These are phyloP conservation scores for Paecilomyces dactylethromorphus DNA, from an alignment of 2,329 filamentous ascomycete genomes.

Conservation along the genomic window DNA sequence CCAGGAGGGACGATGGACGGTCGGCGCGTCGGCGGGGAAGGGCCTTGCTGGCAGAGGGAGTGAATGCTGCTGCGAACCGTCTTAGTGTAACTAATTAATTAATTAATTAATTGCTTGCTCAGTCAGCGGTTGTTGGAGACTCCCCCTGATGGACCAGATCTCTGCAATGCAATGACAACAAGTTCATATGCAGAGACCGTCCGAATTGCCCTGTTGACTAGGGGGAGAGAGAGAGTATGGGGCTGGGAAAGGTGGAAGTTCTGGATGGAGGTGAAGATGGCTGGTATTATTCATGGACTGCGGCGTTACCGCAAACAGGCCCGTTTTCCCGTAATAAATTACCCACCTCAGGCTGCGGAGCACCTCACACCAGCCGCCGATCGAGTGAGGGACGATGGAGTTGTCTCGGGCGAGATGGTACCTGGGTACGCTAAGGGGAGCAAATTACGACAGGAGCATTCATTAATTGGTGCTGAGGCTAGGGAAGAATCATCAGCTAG, in stretches of 20 bases:
- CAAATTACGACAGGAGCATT: background rate
- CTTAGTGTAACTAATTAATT: background rate
- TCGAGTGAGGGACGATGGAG: background rate
- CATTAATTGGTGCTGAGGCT: background rate
- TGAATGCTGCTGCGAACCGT: background rate
- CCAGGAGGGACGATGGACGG: background rate
- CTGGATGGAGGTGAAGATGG: background rate
- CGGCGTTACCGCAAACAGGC: background rate
- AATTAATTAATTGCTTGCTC: background rate
- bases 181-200: background rate
- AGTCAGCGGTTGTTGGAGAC: background rate
- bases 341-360: background rate
- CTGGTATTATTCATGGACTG: background rate
- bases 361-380: background rate
- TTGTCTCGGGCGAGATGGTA: background rate
- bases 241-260: background rate
- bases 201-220: no score
- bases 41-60: background rate
- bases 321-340: background rate
- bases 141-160: background rate
- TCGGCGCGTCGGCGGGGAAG: background rate
- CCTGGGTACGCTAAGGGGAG: background rate
- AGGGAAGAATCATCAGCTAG: background rate
- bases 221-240: no score
- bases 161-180: background rate